Base-by-base conservation (phyloP, 805 yeast genomes). In the Metschnikowia corniflorae region DNA sequence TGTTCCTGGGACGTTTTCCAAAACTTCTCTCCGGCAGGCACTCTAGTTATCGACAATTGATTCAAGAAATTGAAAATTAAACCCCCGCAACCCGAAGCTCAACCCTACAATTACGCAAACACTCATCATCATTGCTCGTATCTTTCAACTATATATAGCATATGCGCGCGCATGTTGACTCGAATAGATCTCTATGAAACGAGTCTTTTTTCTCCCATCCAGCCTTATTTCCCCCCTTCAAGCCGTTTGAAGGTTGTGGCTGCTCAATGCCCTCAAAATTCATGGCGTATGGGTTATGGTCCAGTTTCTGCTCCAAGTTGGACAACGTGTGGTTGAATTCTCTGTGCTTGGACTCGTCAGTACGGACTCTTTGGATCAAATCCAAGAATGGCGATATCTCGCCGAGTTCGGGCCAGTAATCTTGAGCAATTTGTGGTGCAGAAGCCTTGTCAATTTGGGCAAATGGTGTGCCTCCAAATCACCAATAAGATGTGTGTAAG, bases 311-410 rank as follows among this genome's bases (percentile, higher is more conserved):
- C 36, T 67, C 55, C 48, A 82, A 68, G 50, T 81, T 81, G 10
- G 85, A 87, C 51, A 81, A 71, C 0, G 88, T 82, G 51, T 82
- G 89, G 60, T 82, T 82, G 19, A 82, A 87, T 52, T 82, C 89
- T 57, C 89, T 70, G 54, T 82, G 88, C 55, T 82, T 82, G 26
- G 86, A 81, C 57, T 82, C 89, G 51, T 82, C 89, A 1, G 89
- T 88, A 44, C 88, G 71, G 16, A 82, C 65, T 47, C 78, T 70
- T 40, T 70, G 67, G 31, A 82, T 63, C 53, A 82, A 67, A 44
- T 82, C 86, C 40, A 67, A 65, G 59, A 82, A 73, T 2, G 76
- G 61, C 18, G 82, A 67, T 16, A 75, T 52, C 20, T 70, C 70
- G 27, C 50, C 50, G 63, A 82, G 65, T 20, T 58, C 66, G 14